These are phyloP conservation scores for Venturia aucupariae DNA, from an alignment of 2,329 filamentous ascomycete genomes.

Conservation along the genomic window DNA sequence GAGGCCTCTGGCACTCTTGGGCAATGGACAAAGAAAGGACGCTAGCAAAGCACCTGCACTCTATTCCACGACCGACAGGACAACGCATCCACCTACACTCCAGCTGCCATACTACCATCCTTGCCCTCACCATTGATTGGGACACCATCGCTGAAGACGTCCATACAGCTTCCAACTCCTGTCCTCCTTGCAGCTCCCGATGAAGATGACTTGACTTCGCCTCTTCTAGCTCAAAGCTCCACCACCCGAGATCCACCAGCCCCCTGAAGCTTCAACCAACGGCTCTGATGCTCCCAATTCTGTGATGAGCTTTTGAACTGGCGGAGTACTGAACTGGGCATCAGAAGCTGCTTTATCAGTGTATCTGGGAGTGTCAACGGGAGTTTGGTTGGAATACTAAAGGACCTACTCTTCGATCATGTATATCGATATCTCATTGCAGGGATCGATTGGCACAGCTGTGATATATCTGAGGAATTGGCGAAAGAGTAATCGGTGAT, in stretches of 20 bases:
- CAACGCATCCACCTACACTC: too few relatives aligned
- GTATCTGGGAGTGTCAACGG: neutral
- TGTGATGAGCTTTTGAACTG: constrained; percentile 4
- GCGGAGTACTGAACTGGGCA: constrained; percentile 3
- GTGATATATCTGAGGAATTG: constrained; percentile 10
- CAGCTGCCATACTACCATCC: neutral
- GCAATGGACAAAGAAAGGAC: too few relatives aligned
- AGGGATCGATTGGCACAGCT: neutral
- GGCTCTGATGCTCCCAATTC: neutral
- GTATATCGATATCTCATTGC: constrained; percentile 9
- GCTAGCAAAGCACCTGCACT: too few relatives aligned
- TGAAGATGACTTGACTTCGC: neutral
- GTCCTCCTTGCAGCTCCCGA: neutral
- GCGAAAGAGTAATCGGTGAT: constrained; percentile 11
- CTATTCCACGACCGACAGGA: too few relatives aligned
- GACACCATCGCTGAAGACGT: neutral
- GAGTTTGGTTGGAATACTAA: too few relatives aligned
- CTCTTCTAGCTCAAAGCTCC: neutral
- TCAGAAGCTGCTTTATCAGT: constrained; percentile 9
- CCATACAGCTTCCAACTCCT: neutral
- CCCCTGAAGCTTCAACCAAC: neutral
- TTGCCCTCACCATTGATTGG: neutral
- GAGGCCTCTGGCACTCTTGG: neutral
- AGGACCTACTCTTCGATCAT: constrained; percentile 10
- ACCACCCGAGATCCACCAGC: too few relatives aligned